A percentile compares a stretch with the other conserved stretches of the same genome.
Conservation (phyloP, 768 basidiomycete species). For the Erythrobasidium yunnanense region DNA sequence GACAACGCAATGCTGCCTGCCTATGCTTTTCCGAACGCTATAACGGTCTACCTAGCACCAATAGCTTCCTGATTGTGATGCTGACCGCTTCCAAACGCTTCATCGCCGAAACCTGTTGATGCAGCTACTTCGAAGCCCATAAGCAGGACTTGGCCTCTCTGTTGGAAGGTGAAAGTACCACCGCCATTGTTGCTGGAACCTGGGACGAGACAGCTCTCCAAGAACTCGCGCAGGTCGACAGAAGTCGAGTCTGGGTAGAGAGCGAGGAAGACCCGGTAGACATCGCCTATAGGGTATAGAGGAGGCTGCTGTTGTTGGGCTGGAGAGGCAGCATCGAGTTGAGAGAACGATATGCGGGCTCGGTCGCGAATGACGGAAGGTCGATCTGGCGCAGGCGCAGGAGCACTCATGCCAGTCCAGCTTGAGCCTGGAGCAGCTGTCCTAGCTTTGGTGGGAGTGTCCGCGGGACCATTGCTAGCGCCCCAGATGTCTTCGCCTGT, state of each 20-base stretch:
- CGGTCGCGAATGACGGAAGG: slow-evolving; percentile 34
- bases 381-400: slow-evolving; percentile 11
- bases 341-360: slow-evolving; percentile 31
- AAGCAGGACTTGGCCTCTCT: slow-evolving; percentile 27
- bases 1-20: too few relatives aligned
- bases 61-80: too few relatives aligned
- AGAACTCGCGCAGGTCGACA: slow-evolving; percentile 31
- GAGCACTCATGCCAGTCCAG: background rate
- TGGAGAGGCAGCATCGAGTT: slow-evolving; percentile 31
- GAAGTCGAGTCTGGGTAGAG: slow-evolving; percentile 32
- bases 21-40: too few relatives aligned
- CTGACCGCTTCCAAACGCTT: too few relatives aligned
- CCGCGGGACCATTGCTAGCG: too few relatives aligned
- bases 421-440: background rate
- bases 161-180: slow-evolving; percentile 32
- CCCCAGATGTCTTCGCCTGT: slow-evolving; percentile 18
- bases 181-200: slow-evolving; percentile 34
- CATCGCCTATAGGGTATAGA: slow-evolving; percentile 31
- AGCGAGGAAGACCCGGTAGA: slow-evolving; percentile 34
- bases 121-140: slow-evolving; percentile 10
- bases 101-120: too few relatives aligned
- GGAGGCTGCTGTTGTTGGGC: slow-evolving; percentile 1
- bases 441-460: too few relatives aligned
- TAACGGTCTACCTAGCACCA: too few relatives aligned
- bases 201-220: slow-evolving; percentile 32